Evolutionary conservation across 1,284 basidiomycete species (phyloP).

Genomic region (Apiotrichum veenhuisii): DNA sequence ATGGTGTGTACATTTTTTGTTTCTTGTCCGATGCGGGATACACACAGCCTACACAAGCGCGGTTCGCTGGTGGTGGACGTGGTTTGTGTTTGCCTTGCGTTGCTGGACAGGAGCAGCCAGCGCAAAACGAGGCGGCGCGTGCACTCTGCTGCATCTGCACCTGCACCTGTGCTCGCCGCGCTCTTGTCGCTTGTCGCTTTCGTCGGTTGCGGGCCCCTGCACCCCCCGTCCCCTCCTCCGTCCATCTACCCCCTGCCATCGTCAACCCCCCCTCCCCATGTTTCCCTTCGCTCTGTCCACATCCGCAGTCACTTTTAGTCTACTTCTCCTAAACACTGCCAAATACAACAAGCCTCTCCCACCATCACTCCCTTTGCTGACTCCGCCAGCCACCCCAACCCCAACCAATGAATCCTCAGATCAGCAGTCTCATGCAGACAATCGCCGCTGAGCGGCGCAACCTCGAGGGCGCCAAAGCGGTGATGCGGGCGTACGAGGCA

Average conservation of each 20-base stretch:
- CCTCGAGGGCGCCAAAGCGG: slow-evolving; percentile 49
- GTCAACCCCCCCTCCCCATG: background rate
- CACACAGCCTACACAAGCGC: too few species aligned
- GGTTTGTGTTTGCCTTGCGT: too few species aligned
- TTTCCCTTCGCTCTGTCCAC: too few species aligned
- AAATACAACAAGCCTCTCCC: too few species aligned
- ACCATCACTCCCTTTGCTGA: background rate
- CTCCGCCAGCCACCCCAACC: slow-evolving; percentile 20
- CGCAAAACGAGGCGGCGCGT: background rate
- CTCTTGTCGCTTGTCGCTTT: too few species aligned
- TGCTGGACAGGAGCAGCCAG: too few species aligned
- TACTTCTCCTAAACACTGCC: too few species aligned
- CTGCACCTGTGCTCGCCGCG: too few species aligned
- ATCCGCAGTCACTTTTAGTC: too few species aligned
- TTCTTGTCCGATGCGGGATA: too few species aligned
- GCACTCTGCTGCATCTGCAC: background rate
- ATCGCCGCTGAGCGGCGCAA: slow-evolving; percentile 47
- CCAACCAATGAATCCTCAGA: slow-evolving; percentile 25
- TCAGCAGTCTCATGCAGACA: slow-evolving; percentile 42
- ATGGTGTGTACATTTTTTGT: too few species aligned
- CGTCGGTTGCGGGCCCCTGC: background rate
- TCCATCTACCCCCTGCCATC: background rate
- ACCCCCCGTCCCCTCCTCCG: background rate
- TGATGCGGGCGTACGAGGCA: slow-evolving; percentile 48
- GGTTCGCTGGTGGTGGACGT: too few species aligned